Base-by-base conservation (phyloP, 805 yeast genomes). In the Metschnikowia rubicola region DNA sequence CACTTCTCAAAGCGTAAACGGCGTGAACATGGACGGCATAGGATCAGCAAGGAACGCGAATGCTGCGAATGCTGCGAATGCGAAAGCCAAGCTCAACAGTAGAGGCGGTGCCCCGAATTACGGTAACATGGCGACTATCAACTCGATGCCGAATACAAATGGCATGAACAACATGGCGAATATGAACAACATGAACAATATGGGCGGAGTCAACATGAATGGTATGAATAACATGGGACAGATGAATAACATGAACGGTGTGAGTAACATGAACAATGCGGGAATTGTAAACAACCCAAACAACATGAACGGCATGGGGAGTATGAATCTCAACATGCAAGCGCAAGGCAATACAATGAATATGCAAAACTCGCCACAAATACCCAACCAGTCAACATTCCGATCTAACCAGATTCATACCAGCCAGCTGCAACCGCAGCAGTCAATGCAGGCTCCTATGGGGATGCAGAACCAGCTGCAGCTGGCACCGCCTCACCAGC, bases 301-400 rank as follows among this genome's bases (percentile, higher is more conserved):
- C 17, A 47, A 46, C 41, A 51, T 52, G 40, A 54, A 51, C 15
- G 48, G 44, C 32, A 57, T 51, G 55, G 50, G 42, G 41, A 56
- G 46, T 41, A 44, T 48, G 43, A 39, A 33, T 39, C 41, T 26
- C 15, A 36, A 39, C 30, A 35, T 43, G 13, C 46, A 38, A 13
- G 40, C 35, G 6, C 46, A 47, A 30, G 32, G 46, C 38, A 45
- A 45, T 26, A 41, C 41, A 10, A 39, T 44, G 10, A 46, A 38
- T 15, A 34, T 45, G 44, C 49, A 41, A 30, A 38, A 34, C 29
- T 43, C 37, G 46, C 46, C 49, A 5, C 49, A 46, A 33, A 36
- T 45, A 38, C n/a, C 43, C 17, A 46, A 46, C 28, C 49, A 41
- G 28, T 30, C 45, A 26, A 35, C 10, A 17, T 41, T 26, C 28